Percentiles rank a stretch among this genome's conserved stretches.
These are phyloP conservation scores for Populus deltoides DNA, from an alignment of 345 rosid species.

Conservation along the genomic window DNA sequence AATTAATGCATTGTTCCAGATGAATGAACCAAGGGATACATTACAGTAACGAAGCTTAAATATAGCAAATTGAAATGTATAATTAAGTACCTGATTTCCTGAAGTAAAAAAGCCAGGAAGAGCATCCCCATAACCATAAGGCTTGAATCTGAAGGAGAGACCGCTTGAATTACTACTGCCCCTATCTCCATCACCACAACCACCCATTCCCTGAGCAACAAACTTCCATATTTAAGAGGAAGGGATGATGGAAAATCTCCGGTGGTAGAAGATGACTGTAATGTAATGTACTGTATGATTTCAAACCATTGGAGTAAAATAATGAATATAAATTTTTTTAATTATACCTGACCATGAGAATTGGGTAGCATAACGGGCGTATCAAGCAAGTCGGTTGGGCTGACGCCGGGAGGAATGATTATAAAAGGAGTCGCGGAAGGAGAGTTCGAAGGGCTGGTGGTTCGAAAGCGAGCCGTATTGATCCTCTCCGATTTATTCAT, in stretches of 20 bases:
- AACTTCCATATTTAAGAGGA: conserved; percentile 22
- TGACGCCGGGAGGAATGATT: conserved; percentile 82
- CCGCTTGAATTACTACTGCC: background rate
- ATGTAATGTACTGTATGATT: background rate
- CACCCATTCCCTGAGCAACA: conserved; percentile 17
- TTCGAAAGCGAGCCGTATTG: conserved; percentile 66
- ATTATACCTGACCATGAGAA: conserved; percentile 50
- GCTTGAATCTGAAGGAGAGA: conserved; percentile 29
- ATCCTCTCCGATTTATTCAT: conserved; percentile 51
- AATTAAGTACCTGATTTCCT: conserved; percentile 35
- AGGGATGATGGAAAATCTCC: conserved; percentile 51
- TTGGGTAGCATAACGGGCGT: conserved; percentile 83
- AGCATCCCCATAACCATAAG: conserved; percentile 5
- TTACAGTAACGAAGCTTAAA: no score
- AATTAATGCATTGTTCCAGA: no score
- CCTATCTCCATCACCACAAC: conserved; percentile 12
- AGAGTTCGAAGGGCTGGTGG: conserved; percentile 47
- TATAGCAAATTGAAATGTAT: background rate
- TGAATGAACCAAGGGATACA: no score
- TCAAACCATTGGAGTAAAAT: background rate
- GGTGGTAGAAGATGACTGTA: conserved; percentile 80
- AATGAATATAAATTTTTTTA: no score
- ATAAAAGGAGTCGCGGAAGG: conserved; percentile 56
- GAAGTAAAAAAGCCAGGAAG: conserved; percentile 4
- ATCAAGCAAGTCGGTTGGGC: conserved; percentile 86